Percentiles rank a stretch among this genome's conserved stretches.
These are phyloP conservation scores for Annona squamosa DNA, from an alignment of 164 flowering plant genomes.

Conservation along the genomic window DNA sequence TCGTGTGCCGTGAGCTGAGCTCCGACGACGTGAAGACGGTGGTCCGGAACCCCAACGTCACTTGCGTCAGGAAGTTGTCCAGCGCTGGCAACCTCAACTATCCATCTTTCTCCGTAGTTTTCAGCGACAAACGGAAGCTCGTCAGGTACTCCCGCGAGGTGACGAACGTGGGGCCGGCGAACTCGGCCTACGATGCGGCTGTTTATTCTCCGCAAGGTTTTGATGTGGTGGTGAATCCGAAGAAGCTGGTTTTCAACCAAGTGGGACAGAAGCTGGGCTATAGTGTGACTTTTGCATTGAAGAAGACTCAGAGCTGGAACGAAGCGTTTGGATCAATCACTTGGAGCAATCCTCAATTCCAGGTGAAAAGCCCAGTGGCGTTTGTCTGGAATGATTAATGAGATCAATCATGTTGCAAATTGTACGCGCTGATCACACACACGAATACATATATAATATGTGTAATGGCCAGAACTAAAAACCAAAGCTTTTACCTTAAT, in stretches of 20 bases:
- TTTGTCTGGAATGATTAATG: conserved; percentile 38
- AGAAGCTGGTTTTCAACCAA: conserved; percentile 40
- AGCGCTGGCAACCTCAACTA: conserved; percentile 63
- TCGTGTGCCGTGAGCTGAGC: conserved; percentile 62
- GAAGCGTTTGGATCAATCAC: conserved; percentile 46
- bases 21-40: conserved; percentile 30
- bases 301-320: conserved; percentile 7
- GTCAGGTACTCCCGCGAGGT: conserved; percentile 52
- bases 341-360: conserved; percentile 51
- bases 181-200: conserved; percentile 37
- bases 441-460: too few species aligned
- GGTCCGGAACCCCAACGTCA: conserved; percentile 39
- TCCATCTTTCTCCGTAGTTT: conserved; percentile 58
- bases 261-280: conserved; percentile 61
- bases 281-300: conserved; percentile 56
- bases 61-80: conserved; percentile 37
- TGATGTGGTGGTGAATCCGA: conserved; percentile 48
- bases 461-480: too few species aligned
- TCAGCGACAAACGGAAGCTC: conserved; percentile 31
- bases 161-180: conserved; percentile 69
- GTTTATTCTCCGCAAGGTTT: conserved; percentile 41
- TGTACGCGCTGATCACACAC: too few species aligned
- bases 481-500: too few species aligned
- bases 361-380: conserved; percentile 69
- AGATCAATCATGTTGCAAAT: too few species aligned